Evolutionary conservation across 768 basidiomycete genomes (phyloP).

Genomic region (Chalciporus pseudorubinellus): DNA sequence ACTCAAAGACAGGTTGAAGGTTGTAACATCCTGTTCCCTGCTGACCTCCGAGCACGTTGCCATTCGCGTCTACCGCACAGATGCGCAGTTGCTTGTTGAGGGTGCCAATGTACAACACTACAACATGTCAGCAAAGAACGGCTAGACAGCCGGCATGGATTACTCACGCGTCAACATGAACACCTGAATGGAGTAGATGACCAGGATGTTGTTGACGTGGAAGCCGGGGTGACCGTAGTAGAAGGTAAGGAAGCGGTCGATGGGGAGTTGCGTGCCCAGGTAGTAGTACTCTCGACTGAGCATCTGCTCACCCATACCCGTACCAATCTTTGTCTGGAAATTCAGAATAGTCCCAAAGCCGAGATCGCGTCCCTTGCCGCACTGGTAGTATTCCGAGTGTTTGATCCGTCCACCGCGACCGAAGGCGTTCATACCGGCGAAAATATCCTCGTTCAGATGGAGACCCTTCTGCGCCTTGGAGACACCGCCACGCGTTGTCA

Average conservation of each 20-base stretch:
- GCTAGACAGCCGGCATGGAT: background rate
- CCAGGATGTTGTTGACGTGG: conserved; percentile 99
- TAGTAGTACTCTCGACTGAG: conserved; percentile 99
- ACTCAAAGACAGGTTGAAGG: conserved; percentile 93
- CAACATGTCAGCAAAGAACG: conserved; percentile 9
- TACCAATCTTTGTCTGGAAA: conserved; percentile 99
- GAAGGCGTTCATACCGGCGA: conserved; percentile 98
- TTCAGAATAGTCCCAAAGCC: conserved; percentile 99
- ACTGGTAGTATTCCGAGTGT: conserved; percentile 99
- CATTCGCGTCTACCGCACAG: conserved; percentile 79
- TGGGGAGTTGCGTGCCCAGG: conserved; percentile 94
- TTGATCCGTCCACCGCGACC: conserved; percentile 98
- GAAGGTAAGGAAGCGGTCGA: conserved; percentile 98
- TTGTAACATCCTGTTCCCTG: conserved; percentile 83
- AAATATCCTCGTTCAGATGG: conserved; percentile 99
- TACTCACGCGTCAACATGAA: conserved; percentile 93
- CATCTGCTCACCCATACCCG: conserved; percentile 99
- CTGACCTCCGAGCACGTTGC: conserved; percentile 80
- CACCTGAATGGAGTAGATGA: conserved; percentile 96
- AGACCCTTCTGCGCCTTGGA: conserved; percentile 99
- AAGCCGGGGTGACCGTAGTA: conserved; percentile 99
- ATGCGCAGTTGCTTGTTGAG: conserved; percentile 91
- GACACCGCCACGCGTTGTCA: conserved; percentile 97
- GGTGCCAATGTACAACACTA: conserved; percentile 92
- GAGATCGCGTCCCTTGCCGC: conserved; percentile 98